Evolutionary conservation across 116 monocot genomes (phyloP), one percentile per base, ranked within the genome.

Genomic region (Iris pallida): DNA sequence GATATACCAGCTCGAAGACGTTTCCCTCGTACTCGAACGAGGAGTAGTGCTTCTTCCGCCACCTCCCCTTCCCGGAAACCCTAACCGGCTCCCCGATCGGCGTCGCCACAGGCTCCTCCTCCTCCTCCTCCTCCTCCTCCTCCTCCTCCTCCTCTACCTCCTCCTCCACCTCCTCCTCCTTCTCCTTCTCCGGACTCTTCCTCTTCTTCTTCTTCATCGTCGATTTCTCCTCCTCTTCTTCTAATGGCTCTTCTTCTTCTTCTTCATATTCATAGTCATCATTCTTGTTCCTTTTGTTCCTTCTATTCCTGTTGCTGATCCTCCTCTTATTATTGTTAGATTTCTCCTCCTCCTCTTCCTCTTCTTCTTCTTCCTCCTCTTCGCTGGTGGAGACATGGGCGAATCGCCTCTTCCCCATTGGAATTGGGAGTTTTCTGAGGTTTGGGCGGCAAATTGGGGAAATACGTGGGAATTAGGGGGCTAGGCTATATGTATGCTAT

Each of bases 1-100:
- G n/a, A 4, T 69, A 61, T 47, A 93, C 93, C 9, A 90, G 81
- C 67, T 90, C 90, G 75, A 77, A 94, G 10, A 64, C 70, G 49
- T 85, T 87, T 0, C 81, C 87, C 43, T 94, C 88, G 65, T 75
- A 75, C 77, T 94, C 94, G 60, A 94, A 94, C 8, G 88, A 85
- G 0, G 64, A 16, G 51, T 83, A 90, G 73, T 94, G 90, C 40
- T 70, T 87, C 79, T 85, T 90, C 85, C 64, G 78, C 78, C 68
- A 76, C 79, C 64, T 85, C 11, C 94, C 94, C 66, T 83, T 94
- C 8, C 94, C 94, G 2, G 83, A 80, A 44, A 85, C 75, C 74
- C 58, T 88, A 15, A 90, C 11, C 10, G 71, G 70, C 0, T 81
- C 83, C 5, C 94, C 94, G 12, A 88, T 49, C 20, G 84, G 80